phyloP scores from a whole-genome alignment of 2,329 filamentous ascomycete genomes.

The Xylariaceae sp. region DNA sequence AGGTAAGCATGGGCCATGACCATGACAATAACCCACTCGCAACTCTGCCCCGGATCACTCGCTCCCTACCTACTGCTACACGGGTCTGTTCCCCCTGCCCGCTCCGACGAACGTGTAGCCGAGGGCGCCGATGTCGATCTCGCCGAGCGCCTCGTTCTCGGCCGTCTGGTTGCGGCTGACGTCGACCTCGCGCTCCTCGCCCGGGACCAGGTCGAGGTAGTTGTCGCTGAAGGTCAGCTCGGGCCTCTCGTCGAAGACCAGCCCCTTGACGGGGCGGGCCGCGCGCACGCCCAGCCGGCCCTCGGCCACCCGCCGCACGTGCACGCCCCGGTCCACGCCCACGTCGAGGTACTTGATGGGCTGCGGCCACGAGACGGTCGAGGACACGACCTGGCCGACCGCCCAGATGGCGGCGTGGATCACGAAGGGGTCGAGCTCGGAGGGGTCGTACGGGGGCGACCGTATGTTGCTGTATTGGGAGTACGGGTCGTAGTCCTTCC shows the following conservation, averaged over 20 bases:
- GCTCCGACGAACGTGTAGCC: constrained; percentile 21
- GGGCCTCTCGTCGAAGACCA: constrained; percentile 43
- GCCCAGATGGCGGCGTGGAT: constrained; percentile 36
- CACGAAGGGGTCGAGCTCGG: constrained; percentile 37
- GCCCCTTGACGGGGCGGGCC: constrained; percentile 46
- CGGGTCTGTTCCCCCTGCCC: constrained; percentile 12
- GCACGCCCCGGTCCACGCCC: constrained; percentile 33
- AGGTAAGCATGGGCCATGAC: no score
- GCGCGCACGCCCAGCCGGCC: constrained; percentile 25
- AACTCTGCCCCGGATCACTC: no score
- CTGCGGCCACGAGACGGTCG: constrained; percentile 52
- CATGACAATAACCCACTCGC: no score
- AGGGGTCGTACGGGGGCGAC: constrained; percentile 24
- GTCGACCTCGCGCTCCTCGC: constrained; percentile 22
- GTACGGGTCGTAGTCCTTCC: constrained; percentile 22
- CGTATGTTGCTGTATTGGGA: no score
- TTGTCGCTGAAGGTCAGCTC: constrained; percentile 46
- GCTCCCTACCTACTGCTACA: no score
- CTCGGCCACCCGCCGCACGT: constrained; percentile 19
- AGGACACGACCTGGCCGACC: constrained; percentile 32
- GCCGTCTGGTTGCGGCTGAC: no score
- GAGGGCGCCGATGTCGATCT: constrained; percentile 9
- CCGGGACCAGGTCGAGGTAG: constrained; percentile 50
- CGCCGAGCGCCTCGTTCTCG: no score
- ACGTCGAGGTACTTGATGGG: constrained; percentile 54